Conservation (phyloP, 352 stramenopile genomes). For the Globisporangium uncinulatum region DNA sequence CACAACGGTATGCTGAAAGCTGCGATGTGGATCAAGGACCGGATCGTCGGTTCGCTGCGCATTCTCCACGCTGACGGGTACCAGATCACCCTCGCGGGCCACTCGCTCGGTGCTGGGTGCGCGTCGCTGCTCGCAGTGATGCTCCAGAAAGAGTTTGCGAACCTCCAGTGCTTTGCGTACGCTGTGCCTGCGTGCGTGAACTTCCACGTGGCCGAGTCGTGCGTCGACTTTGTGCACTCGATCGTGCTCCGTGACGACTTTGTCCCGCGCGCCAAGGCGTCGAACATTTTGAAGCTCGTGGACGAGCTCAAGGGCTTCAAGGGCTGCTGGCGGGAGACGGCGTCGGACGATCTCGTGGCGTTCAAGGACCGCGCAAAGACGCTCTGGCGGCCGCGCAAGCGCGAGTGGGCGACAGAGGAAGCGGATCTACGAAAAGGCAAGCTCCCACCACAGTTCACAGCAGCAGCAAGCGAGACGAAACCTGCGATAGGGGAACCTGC, state of each 20-base stretch:
- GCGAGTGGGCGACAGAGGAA: slow-evolving; percentile 69
- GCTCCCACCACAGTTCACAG: slow-evolving; percentile 11
- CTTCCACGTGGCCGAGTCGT: slow-evolving; percentile 72
- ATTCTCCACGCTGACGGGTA: slow-evolving; percentile 74
- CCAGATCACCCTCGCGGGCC: slow-evolving; percentile 72
- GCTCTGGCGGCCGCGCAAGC: slow-evolving; percentile 74
- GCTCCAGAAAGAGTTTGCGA: slow-evolving; percentile 81
- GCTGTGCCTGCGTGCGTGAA: slow-evolving; percentile 81
- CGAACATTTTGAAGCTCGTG: slow-evolving; percentile 77
- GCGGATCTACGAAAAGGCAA: slow-evolving; percentile 52
- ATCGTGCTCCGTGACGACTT: slow-evolving; percentile 84
- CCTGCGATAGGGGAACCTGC: neutral
- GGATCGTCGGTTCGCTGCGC: slow-evolving; percentile 69
- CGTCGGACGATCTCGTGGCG: slow-evolving; percentile 70
- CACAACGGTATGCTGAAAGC: slow-evolving; percentile 86
- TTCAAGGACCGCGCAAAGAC: slow-evolving; percentile 82
- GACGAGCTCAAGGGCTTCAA: slow-evolving; percentile 77
- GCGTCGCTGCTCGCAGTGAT: slow-evolving; percentile 75
- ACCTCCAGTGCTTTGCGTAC: slow-evolving; percentile 83
- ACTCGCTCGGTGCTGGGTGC: slow-evolving; percentile 77
- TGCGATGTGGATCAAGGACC: slow-evolving; percentile 85
- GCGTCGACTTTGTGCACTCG: slow-evolving; percentile 72
- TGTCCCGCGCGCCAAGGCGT: slow-evolving; percentile 76
- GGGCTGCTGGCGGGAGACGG: slow-evolving; percentile 72
- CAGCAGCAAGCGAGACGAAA: neutral